These are phyloP conservation scores for Periconia sp. DNA, from an alignment of 2,329 filamentous ascomycete genomes.

Conservation along the genomic window DNA sequence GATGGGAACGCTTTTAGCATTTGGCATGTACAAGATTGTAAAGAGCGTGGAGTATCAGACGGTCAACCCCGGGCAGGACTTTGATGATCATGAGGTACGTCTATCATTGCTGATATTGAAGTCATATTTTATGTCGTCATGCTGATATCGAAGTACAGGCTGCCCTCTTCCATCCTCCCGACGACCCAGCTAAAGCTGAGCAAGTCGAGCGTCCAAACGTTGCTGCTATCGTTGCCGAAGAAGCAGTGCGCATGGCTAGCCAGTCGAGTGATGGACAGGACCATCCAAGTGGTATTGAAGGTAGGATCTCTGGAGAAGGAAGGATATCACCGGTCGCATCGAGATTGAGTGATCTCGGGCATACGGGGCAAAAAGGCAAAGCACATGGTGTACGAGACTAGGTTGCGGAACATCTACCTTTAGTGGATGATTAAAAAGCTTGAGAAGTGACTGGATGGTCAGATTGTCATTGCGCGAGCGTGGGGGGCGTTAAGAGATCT, in stretches of 20 bases:
- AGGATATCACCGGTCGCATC: neutral
- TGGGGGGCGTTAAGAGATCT: no score
- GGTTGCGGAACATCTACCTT: no score
- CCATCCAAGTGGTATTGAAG: constrained; percentile 15
- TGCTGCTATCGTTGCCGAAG: constrained; percentile 31
- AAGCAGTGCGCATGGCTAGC: constrained; percentile 24
- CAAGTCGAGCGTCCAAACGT: constrained; percentile 41
- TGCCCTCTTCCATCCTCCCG: constrained; percentile 36
- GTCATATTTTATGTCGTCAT: neutral
- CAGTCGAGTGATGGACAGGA: constrained; percentile 1
- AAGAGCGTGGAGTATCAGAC: constrained; percentile 50
- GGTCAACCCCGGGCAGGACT: constrained; percentile 50
- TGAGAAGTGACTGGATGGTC: no score
- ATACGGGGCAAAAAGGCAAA: no score
- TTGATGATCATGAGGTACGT: constrained; percentile 43
- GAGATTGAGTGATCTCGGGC: no score
- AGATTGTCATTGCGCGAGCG: no score
- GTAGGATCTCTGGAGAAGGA: constrained; percentile 11
- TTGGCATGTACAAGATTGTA: constrained; percentile 47
- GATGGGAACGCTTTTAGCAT: constrained; percentile 46
- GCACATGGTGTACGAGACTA: no score
- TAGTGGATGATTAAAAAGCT: no score
- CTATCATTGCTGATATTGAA: neutral
- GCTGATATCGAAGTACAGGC: constrained; percentile 15
- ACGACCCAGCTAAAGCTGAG: constrained; percentile 25